Base-by-base conservation (phyloP, 441 rosid species). In the Gossypium laxum region DNA sequence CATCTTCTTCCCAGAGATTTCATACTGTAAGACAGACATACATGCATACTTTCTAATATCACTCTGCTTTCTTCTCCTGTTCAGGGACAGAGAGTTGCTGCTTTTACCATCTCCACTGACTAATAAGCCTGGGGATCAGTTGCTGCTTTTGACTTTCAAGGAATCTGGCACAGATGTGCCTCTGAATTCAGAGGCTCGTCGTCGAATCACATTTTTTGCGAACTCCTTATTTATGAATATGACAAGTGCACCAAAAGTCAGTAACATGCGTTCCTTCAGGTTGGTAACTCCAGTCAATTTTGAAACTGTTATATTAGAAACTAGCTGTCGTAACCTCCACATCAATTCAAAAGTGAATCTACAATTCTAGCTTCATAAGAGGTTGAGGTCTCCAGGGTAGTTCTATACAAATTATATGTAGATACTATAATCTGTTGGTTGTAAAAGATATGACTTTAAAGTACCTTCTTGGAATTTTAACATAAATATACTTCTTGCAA, bases 161-260 rank as follows among this genome's bases (percentile, higher is more conserved):
- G 98, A 95, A 80, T 92, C 99, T 67, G 97, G 97, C 34, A 89
- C 89, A 62, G 90, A 95, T 59, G 90, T 95, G 75, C 99, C 99
- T 50, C 85, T 83, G 47, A 95, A 84, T 81, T 85, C 90, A 83
- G 99, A 95, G 54, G 99, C 98, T 79, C 96, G 99, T 15, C 98
- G 99, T 57, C 89, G 99, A 51, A 86, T 95, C 79, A 95, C 97
- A 71, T 95, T 95, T 85, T 95, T 95, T 80, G 93, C 97, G 67
- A 95, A 95, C 76, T 95, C 99, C 73, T 79, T 95, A 69, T 92
- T 88, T 82, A 95, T 95, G 99, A 87, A 82, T 78, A 86, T 95
- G 92, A 92, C 92, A 66, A 69, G 75, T 17, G 97, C 99, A 73
- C 99, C 96, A 28, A 85, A 78, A 84, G 96, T 95, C 60, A 91